Evolutionary conservation across 441 rosid genomes (phyloP).

Genomic region (Biscutella auriculata): DNA sequence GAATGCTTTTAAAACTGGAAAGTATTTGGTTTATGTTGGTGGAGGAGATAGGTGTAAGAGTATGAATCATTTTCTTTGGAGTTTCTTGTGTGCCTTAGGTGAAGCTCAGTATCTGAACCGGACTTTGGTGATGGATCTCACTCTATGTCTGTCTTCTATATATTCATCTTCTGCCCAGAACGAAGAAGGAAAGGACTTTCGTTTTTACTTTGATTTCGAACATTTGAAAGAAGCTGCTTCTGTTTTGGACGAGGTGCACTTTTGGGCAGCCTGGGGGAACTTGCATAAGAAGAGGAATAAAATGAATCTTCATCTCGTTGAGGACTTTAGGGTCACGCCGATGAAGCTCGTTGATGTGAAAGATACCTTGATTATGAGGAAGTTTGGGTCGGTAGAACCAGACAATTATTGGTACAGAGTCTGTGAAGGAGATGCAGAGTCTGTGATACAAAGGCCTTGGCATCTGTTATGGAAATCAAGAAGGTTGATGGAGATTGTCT

Average conservation of each 20-base stretch:
- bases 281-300: constrained; percentile 55
- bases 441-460: constrained; percentile 71
- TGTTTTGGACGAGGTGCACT: constrained; percentile 76
- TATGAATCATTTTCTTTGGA: constrained; percentile 86
- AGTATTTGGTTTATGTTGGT: constrained; percentile 63
- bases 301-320: constrained; percentile 52
- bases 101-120: constrained; percentile 88
- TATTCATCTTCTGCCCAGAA: constrained; percentile 58
- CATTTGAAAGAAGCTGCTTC: constrained; percentile 82
- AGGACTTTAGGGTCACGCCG: constrained; percentile 57
- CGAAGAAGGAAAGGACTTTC: constrained; percentile 87
- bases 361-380: constrained; percentile 72
- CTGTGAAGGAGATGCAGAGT: constrained; percentile 87
- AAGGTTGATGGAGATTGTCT: constrained; percentile 78
- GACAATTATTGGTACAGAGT: constrained; percentile 94
- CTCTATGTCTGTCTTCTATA: constrained; percentile 58
- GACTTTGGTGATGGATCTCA: constrained; percentile 80
- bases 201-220: constrained; percentile 88
- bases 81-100: constrained; percentile 86
- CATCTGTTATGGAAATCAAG: constrained; percentile 83
- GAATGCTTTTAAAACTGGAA: constrained; percentile 47
- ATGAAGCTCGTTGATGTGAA: constrained; percentile 57
- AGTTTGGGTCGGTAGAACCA: constrained; percentile 79
- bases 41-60: constrained; percentile 88
- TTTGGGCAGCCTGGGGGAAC: constrained; percentile 74